Evolutionary conservation across 2,329 filamentous ascomycete species (phyloP), one percentile per base, ranked within the genome.

Genomic region (Teratosphaeria epicoccoides): DNA sequence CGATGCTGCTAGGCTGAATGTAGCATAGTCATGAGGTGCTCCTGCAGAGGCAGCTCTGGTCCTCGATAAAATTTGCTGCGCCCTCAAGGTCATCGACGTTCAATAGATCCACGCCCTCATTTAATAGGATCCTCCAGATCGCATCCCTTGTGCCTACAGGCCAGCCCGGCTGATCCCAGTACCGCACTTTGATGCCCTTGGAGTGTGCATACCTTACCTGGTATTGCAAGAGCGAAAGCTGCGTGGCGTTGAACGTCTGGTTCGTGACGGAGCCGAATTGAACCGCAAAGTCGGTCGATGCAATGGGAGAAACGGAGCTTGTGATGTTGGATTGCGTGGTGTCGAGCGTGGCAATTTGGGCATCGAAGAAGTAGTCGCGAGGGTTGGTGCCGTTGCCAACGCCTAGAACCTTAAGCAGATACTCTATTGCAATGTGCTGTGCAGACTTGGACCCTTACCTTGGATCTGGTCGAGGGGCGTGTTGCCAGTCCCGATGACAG

Each of bases 51-150:
- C n/a, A 40, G 4, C 14, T 9, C 17, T 40, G n/a, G 6, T 6
- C 33, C 33, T 69, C 57, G 70, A 69, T 72, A 52, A 70, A 70
- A 44, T 66, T 70, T 17, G 74, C 72, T 14, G 70, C 74, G 20
- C 66, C 80, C 54, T 75, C 70, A 48, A 84, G 57, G 67, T 85
- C 81, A 71, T 85, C 82, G 0, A 78, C 81, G 64, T 84, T 84
- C 48, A 85, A 59, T 52, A 85, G 62, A 52, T 76, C 76, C n/a
- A 80, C 79, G 0, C 80, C 80, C 52, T 78, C 78, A 48, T 75
- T 70, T 57, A 76, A 71, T 54, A 85, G 63, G 4, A 70, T 73
- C 56, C 74, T 69, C 82, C 82, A 85, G 4, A 82, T 66, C 9
- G 71, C 68, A 62, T 83, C 79, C 23, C 82, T 68, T 22, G 73